A percentile compares a stretch with the other conserved stretches of the same genome.
Conservation (phyloP, 179 eudicot species). For the Beta lomatogona region DNA sequence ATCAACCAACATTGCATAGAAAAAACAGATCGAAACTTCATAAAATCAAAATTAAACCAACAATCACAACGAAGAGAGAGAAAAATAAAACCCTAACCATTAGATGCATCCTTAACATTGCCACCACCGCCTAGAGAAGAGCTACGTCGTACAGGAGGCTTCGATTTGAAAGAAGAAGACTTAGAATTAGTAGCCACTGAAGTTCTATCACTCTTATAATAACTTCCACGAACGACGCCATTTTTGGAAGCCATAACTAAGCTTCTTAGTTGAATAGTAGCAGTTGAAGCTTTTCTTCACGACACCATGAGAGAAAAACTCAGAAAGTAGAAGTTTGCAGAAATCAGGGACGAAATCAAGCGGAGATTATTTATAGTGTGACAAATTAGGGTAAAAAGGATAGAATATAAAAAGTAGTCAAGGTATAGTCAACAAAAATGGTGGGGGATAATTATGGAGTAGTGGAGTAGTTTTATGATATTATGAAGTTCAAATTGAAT, state of each 20-base stretch:
- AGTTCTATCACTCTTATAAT: constrained; percentile 32
- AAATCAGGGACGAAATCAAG: too few species aligned
- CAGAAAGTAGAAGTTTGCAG: too few species aligned
- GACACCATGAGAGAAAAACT: too few species aligned
- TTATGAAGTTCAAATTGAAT: constrained; percentile 32
- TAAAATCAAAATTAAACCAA: not conserved
- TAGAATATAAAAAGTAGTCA: not conserved
- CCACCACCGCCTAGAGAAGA: constrained; percentile 36
- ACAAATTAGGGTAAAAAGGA: not conserved
- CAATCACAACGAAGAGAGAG: not conserved
- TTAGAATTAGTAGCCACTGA: constrained; percentile 42
- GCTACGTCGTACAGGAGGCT: constrained; percentile 68
- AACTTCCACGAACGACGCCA: constrained; percentile 35
- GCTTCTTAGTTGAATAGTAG: not conserved
- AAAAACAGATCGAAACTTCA: constrained; percentile 12
- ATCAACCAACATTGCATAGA: not conserved
- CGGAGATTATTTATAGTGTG: too few species aligned
- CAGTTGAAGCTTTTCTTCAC: not conserved
- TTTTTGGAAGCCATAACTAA: constrained; percentile 35
- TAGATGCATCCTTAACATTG: constrained; percentile 21
- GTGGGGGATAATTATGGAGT: not conserved
- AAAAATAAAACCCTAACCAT: constrained; percentile 40
- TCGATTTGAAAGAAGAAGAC: constrained; percentile 61
- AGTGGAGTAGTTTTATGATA: not conserved
- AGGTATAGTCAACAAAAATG: not conserved